Evolutionary conservation across 140 eudicot genomes (phyloP).

Genomic region (Flaveria floridana): DNA sequence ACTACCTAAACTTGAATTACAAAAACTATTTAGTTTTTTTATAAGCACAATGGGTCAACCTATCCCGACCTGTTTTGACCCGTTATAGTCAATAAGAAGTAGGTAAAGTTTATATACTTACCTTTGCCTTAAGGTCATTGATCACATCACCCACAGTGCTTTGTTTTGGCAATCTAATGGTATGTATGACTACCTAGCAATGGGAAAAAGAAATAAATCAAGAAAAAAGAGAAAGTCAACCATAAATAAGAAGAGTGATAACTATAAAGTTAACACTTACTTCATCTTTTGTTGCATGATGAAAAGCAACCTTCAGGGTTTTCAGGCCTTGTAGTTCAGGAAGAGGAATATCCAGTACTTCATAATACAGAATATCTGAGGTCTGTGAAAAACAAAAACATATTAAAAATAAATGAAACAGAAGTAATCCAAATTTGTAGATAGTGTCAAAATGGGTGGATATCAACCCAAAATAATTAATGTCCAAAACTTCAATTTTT

Average conservation of each 20-base stretch:
- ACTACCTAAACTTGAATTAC: neutral
- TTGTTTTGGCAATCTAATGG: constrained; percentile 81
- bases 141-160: constrained; percentile 86
- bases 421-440: constrained; percentile 10
- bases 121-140: constrained; percentile 75
- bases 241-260: neutral
- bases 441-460: constrained; percentile 12
- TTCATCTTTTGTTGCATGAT: constrained; percentile 81
- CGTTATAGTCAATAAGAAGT: neutral
- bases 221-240: constrained; percentile 19
- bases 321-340: constrained; percentile 86
- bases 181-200: constrained; percentile 63
- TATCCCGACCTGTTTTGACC: neutral
- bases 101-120: constrained; percentile 24
- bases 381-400: constrained; percentile 41
- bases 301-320: constrained; percentile 77
- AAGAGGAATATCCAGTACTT: constrained; percentile 83
- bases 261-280: constrained; percentile 41
- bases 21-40: neutral
- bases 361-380: constrained; percentile 82
- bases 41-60: neutral
- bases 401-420: neutral
- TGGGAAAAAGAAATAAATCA: constrained; percentile 6
- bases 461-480: neutral
- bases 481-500: neutral